Evolutionary conservation across 148 eudicot genomes (phyloP).

Genomic region (Selenicereus undatus): DNA sequence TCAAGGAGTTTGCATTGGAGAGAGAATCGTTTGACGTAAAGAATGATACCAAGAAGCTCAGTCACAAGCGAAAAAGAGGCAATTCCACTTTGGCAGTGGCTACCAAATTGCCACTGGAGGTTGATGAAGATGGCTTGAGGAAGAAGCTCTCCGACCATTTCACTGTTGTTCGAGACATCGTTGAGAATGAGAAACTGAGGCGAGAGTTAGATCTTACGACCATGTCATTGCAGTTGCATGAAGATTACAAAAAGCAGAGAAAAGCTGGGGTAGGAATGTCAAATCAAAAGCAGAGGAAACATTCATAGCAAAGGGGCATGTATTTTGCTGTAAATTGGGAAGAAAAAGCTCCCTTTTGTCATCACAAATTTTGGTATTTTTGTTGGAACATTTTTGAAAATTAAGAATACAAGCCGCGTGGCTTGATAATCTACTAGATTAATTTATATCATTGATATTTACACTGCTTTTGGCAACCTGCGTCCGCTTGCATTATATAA

Average conservation of each 20-base stretch:
- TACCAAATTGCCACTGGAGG: conserved; percentile 16
- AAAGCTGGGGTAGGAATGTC: conserved; percentile 13
- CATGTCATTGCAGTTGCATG: conserved; percentile 41
- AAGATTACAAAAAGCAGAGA: conserved; percentile 49
- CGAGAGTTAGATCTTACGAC: conserved; percentile 48
- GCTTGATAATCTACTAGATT: not conserved
- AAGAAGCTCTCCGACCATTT: conserved; percentile 69
- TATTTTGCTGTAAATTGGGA: not conserved
- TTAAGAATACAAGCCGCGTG: not conserved
- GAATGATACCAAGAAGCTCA: conserved; percentile 39
- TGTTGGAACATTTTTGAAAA: not conserved
- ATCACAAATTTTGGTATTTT: not conserved
- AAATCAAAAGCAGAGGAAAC: conserved; percentile 15
- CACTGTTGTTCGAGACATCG: conserved; percentile 47
- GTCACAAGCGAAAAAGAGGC: conserved; percentile 47
- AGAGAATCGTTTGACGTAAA: conserved; percentile 37
- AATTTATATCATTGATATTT: no score
- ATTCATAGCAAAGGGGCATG: not conserved
- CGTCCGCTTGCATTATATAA: no score
- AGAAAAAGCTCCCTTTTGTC: not conserved
- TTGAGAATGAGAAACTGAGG: conserved; percentile 57
- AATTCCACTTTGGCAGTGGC: conserved; percentile 18
- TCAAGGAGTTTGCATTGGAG: conserved; percentile 51
- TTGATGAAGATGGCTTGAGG: conserved; percentile 53
- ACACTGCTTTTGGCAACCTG: no score